A percentile compares a stretch with the other conserved stretches of the same genome.
Evolutionary conservation across 306 rosid species (phyloP).

Genomic region (Psophocarpus tetragonolobus): DNA sequence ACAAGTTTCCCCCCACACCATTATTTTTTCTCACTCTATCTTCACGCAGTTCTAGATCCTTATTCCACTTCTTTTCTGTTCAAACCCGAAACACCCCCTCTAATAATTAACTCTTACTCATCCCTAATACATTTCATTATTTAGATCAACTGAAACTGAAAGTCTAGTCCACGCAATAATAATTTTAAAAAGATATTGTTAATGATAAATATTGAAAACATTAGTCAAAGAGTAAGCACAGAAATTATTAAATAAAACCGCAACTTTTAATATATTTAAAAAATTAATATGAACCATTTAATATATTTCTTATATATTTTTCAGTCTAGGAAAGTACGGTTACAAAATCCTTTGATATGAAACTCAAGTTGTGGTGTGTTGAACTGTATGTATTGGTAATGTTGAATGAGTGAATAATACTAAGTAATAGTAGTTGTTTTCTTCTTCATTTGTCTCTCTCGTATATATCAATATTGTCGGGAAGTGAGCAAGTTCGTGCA

Average conservation of each 20-base stretch:
- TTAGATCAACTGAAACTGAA: neutral
- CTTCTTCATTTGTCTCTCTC: neutral
- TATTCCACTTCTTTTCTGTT: neutral
- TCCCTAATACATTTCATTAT: neutral
- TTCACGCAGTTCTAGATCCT: neutral
- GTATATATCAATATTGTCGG: conserved; percentile 38
- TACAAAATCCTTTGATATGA: neutral
- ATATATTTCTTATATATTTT: neutral
- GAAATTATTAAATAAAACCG: neutral
- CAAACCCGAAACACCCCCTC: neutral
- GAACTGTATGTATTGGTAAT: neutral
- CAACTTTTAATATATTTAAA: neutral
- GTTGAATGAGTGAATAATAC: neutral
- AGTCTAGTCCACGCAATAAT: neutral
- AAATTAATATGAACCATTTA: neutral
- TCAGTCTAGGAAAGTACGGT: neutral
- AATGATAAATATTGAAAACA: neutral
- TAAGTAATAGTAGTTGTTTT: neutral
- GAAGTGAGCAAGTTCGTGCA: conserved; percentile 46
- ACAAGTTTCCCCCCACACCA: neutral
- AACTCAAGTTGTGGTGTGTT: neutral
- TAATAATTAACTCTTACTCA: neutral
- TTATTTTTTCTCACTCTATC: neutral
- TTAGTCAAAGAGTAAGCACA: neutral
- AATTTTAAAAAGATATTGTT: neutral